Base-by-base conservation (phyloP, 306 rosid genomes). In the Trifolium repens region DNA sequence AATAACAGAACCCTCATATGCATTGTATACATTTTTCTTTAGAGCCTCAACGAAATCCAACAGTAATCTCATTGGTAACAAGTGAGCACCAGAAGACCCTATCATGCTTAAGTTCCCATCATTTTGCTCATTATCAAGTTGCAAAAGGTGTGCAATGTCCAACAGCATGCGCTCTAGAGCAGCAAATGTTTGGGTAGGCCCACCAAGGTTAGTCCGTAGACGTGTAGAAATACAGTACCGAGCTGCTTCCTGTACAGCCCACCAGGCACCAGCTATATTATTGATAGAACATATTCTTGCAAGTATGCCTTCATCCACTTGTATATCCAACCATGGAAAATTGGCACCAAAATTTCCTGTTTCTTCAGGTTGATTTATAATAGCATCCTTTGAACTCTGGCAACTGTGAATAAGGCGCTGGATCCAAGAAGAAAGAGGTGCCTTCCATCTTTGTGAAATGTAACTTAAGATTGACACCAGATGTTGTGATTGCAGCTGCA, bases 101-200 rank as follows among this genome's bases (percentile, higher is more conserved):
- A 89, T 89, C 93, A 93, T 91, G 67, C 92, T 91, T 73, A 91
- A 84, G 80, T 93, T 93, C 78, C 98, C 97, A 83, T 91, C 98
- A 13, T 53, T 88, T 84, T 91, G 97, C 84, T 87, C 97, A 77
- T 83, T 88, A 73, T 93, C 98, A 83, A 91, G 93, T 83, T 91
- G 96, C 71, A 93, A 71, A 58, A 91, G 80, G 82, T 89, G 97
- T 53, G 97, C 97, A 52, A 89, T 62, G 44, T 93, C 98, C 88
- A 93, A 84, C 78, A 93, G 98, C 98, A 91, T 93, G 76, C 97
- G 88, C 73, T 93, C 98, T 67, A 93, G 74, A 34, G 98, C 96
- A 68, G 96, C 97, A 85, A 93, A 93, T 74, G 98, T 93, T 85
- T 93, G 98, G 59, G 97, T 91, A 46, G 98, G 97, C 68, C 98